Evolutionary conservation across 495 filamentous ascomycete species (phyloP).

Genomic region (Neurospora sp.): DNA sequence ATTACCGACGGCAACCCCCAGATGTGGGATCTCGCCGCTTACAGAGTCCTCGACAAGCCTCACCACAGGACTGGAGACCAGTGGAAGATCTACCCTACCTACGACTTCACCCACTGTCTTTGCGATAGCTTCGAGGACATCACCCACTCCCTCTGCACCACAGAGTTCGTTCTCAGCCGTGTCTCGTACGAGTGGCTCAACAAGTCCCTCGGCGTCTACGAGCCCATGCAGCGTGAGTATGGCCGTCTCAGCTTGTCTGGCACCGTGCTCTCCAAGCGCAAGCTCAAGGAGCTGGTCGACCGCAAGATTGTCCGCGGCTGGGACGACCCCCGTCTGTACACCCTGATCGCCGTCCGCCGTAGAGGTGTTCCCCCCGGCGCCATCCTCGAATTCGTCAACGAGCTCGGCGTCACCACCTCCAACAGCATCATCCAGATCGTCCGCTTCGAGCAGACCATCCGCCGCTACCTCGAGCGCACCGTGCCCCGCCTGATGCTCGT

Average conservation of each 20-base stretch:
- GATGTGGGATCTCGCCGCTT: conserved; percentile 71
- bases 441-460: conserved; percentile 69
- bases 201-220: conserved; percentile 57
- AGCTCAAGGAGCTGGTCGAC: conserved; percentile 66
- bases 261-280: conserved; percentile 75
- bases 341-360: conserved; percentile 72
- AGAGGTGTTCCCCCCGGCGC: conserved; percentile 80
- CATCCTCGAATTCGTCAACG: conserved; percentile 77
- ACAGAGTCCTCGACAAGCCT: conserved; percentile 58
- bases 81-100: conserved; percentile 84
- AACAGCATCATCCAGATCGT: conserved; percentile 60
- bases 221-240: conserved; percentile 74
- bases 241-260: conserved; percentile 74
- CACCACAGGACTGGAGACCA: conserved; percentile 65
- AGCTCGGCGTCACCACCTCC: conserved; percentile 75
- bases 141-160: conserved; percentile 82
- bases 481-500: conserved; percentile 84
- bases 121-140: conserved; percentile 83
- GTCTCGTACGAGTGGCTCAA: conserved; percentile 86
- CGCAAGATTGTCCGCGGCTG: conserved; percentile 65
- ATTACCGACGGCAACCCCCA: conserved; percentile 52
- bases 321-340: conserved; percentile 86
- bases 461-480: conserved; percentile 70
- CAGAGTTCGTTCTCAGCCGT: conserved; percentile 67
- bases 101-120: conserved; percentile 86